These are phyloP conservation scores for Aureobasidium sp. DNA, from an alignment of 2,329 filamentous ascomycete genomes.

Conservation along the genomic window DNA sequence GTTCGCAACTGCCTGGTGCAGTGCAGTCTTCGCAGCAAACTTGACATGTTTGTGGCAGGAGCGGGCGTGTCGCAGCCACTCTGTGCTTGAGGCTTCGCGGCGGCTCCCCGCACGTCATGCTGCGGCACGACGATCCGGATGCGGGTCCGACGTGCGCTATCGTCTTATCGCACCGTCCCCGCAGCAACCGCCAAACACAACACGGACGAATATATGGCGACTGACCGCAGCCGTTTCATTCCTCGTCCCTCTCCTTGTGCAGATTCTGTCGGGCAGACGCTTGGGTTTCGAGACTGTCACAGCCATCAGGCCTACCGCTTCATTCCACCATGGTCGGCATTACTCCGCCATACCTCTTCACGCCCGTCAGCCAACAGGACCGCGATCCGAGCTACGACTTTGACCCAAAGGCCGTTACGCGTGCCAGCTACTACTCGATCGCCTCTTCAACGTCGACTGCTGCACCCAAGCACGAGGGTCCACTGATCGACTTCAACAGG, in stretches of 20 bases:
- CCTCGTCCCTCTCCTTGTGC: slow-evolving; percentile 1
- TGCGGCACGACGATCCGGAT: neutral
- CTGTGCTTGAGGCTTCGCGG: neutral
- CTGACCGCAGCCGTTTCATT: slow-evolving; percentile 12
- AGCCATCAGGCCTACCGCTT: neutral
- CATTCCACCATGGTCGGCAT: slow-evolving; percentile 34
- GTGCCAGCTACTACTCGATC: slow-evolving; percentile 55
- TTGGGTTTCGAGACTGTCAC: neutral
- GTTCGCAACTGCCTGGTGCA: neutral
- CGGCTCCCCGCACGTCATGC: slow-evolving; percentile 7
- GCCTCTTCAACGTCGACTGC: slow-evolving; percentile 38
- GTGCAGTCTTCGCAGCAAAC: neutral
- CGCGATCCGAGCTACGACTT: slow-evolving; percentile 50
- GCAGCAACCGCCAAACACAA: neutral
- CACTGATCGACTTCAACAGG: slow-evolving; percentile 70
- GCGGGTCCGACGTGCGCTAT: neutral
- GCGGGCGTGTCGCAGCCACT: neutral
- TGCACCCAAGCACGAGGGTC: slow-evolving; percentile 58
- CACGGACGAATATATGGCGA: slow-evolving; percentile 6
- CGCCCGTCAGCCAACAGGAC: slow-evolving; percentile 41
- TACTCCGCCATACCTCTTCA: slow-evolving; percentile 66
- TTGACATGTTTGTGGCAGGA: neutral
- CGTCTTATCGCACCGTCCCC: slow-evolving; percentile 1
- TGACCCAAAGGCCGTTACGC: slow-evolving; percentile 77
- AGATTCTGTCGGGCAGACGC: neutral